phyloP scores from a whole-genome alignment of 1,284 basidiomycete genomes.

The Trametes polyzona region DNA sequence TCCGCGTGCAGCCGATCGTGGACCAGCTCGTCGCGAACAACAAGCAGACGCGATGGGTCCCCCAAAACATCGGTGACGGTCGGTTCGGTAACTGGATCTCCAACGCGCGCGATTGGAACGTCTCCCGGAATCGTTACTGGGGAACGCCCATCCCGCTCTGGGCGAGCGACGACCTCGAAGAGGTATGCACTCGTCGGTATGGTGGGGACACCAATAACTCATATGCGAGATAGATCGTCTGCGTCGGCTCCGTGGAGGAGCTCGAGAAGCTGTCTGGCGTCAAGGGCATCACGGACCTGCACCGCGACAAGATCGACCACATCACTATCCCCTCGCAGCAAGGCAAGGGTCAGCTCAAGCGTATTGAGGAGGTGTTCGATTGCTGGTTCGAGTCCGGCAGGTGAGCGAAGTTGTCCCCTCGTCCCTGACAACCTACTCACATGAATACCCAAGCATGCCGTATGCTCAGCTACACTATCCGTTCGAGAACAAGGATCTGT shows the following conservation, averaged over 20 bases:
- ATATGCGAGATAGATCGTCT: conserved; percentile 66
- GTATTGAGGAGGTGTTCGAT: conserved; percentile 98
- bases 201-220: not conserved
- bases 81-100: conserved; percentile 98
- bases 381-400: conserved; percentile 99
- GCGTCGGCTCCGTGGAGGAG: conserved; percentile 88
- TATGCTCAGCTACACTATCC: conserved; percentile 98
- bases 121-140: conserved; percentile 99
- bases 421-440: not conserved
- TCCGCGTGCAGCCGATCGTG: conserved; percentile 84
- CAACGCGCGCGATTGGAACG: conserved; percentile 98
- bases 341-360: conserved; percentile 87
- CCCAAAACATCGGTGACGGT: conserved; percentile 87
- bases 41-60: conserved; percentile 93
- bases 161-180: conserved; percentile 92
- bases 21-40: conserved; percentile 93
- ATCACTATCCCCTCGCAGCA: conserved; percentile 94
- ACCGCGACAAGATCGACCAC: conserved; percentile 93
- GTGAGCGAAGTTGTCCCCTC: conserved; percentile 45
- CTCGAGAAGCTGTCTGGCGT: conserved; percentile 89
- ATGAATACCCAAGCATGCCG: conserved; percentile 78
- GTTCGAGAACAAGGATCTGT: conserved; percentile 93
- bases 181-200: conserved; percentile 52
- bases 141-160: conserved; percentile 98
- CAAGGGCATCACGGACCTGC: conserved; percentile 88